A percentile compares a stretch with the other conserved stretches of the same genome.
Conservation (phyloP, 106 monocot genomes). For the Acanthochlamys bracteata region DNA sequence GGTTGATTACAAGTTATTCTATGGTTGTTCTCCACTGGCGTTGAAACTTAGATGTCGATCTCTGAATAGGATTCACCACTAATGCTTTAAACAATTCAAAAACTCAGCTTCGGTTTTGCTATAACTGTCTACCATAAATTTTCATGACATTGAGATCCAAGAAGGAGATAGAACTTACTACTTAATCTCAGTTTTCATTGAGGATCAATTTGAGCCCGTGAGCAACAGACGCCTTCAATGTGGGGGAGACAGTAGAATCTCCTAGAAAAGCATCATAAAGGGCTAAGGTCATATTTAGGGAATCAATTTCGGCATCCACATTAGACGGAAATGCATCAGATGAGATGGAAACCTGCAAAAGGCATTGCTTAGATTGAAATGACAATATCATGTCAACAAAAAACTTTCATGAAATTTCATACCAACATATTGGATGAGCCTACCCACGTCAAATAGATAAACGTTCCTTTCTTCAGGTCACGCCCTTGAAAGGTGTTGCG, state of each 20-base stretch:
- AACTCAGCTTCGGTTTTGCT: no score
- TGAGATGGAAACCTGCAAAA: slow-evolving; percentile 55
- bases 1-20: no score
- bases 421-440: slow-evolving; percentile 72
- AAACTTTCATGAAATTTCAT: slow-evolving; percentile 1
- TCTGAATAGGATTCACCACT: no score
- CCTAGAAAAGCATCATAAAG: slow-evolving; percentile 76
- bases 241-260: slow-evolving; percentile 57
- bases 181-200: slow-evolving; percentile 4
- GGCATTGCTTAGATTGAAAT: background rate
- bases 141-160: no score
- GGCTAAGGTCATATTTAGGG: slow-evolving; percentile 44
- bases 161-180: background rate
- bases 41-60: no score
- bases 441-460: slow-evolving; percentile 53
- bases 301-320: slow-evolving; percentile 54
- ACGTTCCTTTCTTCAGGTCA: slow-evolving; percentile 51
- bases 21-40: no score
- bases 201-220: slow-evolving; percentile 29
- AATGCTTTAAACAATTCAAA: no score
- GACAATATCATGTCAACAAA: background rate
- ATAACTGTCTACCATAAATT: no score
- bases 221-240: slow-evolving; percentile 53
- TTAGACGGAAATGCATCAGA: slow-evolving; percentile 28
- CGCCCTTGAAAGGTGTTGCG: slow-evolving; percentile 49